A percentile compares a stretch with the other conserved stretches of the same genome.
These are phyloP conservation scores for Magnusiomyces suaveolens DNA, from an alignment of 1,139 yeast species.

Conservation along the genomic window DNA sequence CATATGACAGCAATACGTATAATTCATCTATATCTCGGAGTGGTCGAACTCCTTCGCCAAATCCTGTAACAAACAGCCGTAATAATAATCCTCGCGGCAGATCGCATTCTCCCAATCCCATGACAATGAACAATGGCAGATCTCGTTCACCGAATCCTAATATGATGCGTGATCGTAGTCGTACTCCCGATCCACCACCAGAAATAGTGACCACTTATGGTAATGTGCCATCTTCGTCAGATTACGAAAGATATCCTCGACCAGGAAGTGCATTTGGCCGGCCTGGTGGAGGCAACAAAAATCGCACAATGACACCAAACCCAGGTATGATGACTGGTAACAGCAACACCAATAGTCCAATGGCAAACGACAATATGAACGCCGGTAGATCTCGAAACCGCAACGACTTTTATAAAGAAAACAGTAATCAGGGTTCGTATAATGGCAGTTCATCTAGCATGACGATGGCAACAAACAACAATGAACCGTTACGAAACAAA, in stretches of 20 bases:
- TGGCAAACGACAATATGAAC: background rate
- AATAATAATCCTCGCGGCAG: background rate
- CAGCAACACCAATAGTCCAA: background rate
- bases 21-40: slow-evolving; percentile 3
- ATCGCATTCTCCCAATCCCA: slow-evolving; percentile 7
- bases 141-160: slow-evolving; percentile 13
- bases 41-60: slow-evolving; percentile 9
- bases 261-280: background rate
- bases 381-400: background rate
- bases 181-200: slow-evolving; percentile 22
- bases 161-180: slow-evolving; percentile 14
- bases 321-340: slow-evolving; percentile 1
- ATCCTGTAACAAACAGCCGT: slow-evolving; percentile 5
- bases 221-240: background rate
- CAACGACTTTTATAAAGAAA: background rate
- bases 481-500: background rate
- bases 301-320: slow-evolving; percentile 2
- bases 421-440: background rate
- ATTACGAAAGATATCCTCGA: slow-evolving; percentile 4
- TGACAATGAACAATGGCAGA: slow-evolving; percentile 3
- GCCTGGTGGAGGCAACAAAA: background rate
- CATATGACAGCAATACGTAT: too few relatives aligned
- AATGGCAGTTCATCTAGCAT: background rate
- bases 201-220: slow-evolving; percentile 3
- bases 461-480: background rate